phyloP scores from a whole-genome alignment of 164 flowering plant genomes.

The Kalanchoe fedtschenkoi region DNA sequence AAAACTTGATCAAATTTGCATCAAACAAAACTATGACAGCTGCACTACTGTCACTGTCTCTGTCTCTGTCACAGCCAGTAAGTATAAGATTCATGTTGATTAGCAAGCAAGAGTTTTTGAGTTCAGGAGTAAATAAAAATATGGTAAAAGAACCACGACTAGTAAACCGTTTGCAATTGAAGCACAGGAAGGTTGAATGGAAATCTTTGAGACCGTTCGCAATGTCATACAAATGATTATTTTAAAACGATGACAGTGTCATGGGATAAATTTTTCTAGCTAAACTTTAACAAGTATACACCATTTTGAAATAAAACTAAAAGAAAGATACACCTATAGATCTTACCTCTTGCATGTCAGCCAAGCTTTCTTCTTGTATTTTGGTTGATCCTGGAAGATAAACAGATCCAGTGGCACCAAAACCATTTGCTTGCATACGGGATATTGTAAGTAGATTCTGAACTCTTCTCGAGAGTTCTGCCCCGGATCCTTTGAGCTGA shows the following conservation, averaged over 20 bases:
- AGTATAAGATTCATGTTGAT: background rate
- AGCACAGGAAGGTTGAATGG: background rate
- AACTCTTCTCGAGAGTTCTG: slow-evolving; percentile 85
- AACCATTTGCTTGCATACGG: slow-evolving; percentile 65
- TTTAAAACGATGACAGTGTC: background rate
- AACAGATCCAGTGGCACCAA: slow-evolving; percentile 45
- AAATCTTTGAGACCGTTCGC: background rate
- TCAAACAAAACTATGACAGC: background rate
- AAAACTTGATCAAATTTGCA: too few species aligned
- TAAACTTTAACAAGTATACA: too few species aligned
- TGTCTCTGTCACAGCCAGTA: background rate
- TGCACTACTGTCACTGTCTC: background rate
- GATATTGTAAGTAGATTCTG: slow-evolving; percentile 66
- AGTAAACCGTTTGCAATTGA: background rate
- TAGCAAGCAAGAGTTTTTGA: background rate
- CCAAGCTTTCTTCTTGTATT: slow-evolving; percentile 81
- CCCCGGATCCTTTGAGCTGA: slow-evolving; percentile 93
- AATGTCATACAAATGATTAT: background rate
- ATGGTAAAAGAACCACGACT: background rate
- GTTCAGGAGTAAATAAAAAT: background rate
- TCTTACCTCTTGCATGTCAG: slow-evolving; percentile 91
- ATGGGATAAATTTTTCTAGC: too few species aligned
- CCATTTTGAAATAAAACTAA: background rate
- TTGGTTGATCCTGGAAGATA: slow-evolving; percentile 83
- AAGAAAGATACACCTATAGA: background rate